These are phyloP conservation scores for Zoysia japonica DNA, from an alignment of 176 grass and related monocot species.

Conservation along the genomic window DNA sequence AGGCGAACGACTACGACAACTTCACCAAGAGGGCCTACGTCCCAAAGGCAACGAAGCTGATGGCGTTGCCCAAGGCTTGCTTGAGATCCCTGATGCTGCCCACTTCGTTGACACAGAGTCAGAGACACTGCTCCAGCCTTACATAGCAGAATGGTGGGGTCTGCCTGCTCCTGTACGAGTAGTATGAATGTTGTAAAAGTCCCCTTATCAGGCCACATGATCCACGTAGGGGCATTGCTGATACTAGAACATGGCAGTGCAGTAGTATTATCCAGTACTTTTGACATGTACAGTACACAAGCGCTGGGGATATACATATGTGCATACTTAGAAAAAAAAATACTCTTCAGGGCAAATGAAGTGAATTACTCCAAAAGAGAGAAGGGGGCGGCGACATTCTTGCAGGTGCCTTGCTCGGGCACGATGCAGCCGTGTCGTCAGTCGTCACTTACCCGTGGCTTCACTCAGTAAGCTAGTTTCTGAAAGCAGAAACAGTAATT, in stretches of 20 bases:
- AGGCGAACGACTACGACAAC: constrained; percentile 84
- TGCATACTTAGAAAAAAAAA: neutral
- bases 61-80: constrained; percentile 79
- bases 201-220: neutral
- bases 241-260: neutral
- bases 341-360: neutral
- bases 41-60: constrained; percentile 83
- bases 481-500: too few species aligned
- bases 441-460: neutral
- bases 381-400: neutral
- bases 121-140: constrained; percentile 23
- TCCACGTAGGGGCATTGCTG: neutral
- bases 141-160: neutral
- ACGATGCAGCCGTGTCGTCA: neutral
- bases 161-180: too few species aligned
- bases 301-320: neutral
- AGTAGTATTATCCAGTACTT: neutral
- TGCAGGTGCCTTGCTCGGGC: neutral
- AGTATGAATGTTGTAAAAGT: too few species aligned
- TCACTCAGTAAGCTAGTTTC: neutral
- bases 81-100: constrained; percentile 57
- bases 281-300: constrained; percentile 14
- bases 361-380: constrained; percentile 3
- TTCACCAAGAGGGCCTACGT: constrained; percentile 88
- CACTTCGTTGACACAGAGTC: constrained; percentile 28